Evolutionary conservation across 2,329 filamentous ascomycete genomes (phyloP), one percentile per base, ranked within the genome.

Genomic region (Cyphellophora attinorum): DNA sequence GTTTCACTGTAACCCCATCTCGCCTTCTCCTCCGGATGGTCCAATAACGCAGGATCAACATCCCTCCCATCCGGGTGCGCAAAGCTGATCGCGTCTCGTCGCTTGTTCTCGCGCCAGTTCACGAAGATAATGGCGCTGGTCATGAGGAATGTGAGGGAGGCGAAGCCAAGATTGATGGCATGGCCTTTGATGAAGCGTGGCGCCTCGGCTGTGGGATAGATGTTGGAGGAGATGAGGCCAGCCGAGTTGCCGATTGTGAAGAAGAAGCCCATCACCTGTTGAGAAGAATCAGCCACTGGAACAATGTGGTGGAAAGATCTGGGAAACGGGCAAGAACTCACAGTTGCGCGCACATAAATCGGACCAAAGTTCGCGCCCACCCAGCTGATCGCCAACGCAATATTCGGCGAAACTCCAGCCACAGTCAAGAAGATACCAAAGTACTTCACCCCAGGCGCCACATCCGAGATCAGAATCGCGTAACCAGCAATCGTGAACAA

Each of bases 111-210:
- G 11, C 31, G 33, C 31, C 31, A 34, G 6, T 19, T 33, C 31
- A 43, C 33, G 27, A 29, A 33, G 19, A 18, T 35, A 25, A 43
- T 35, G 4, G 33, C 6, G 3, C 13, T 16, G 4, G 33, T 16
- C 17, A 19, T 33, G 29, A 40, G 11, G 21, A 40, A 27, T 2
- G 13, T 35, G 5, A 38, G 19, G 11, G 19, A 5, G 5, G 30
- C 21, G 23, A 43, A 35, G 6, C 38, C 40, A 5, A 43, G 32
- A 12, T 40, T 27, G 31, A 43, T 38, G 6, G 38, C 27, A 19
- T 43, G 40, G 5, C 40, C 40, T 33, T 43, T 43, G 32, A 38
- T 25, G 33, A 40, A 43, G 11, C 38, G 34, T 2, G 40, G 40
- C 5, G 38, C 12, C 18, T 31, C 29, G 19, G 29, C 13, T 11